Base-by-base conservation (phyloP, 805 yeast genomes). In the Lachancea mirantina region DNA sequence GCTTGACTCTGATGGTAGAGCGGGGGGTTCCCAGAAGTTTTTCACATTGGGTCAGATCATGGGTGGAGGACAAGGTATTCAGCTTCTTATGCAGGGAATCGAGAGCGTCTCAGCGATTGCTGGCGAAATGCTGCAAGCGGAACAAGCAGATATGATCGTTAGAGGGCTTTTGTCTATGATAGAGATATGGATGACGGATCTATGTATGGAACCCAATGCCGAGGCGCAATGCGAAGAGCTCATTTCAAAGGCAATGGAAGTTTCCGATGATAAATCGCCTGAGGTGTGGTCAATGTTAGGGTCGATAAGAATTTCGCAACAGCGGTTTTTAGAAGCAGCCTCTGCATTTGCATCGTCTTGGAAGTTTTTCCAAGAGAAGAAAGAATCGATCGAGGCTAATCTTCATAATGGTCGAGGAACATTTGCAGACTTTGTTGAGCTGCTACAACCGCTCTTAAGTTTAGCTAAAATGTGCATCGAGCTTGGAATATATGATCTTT, bases 121-220 rank as follows among this genome's bases (percentile, higher is more conserved):
- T 11, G 45, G 52, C 11, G 47, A 47, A 11, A 37, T 28, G 4
- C 46, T 62, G n/a, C 45, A 52, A 27, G 49, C 54, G 34, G 67
- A 67, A 38, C 59, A 72, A 25, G 55, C 70, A 13, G 72, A 71
- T 41, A 83, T 81, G 52, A 52, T 84, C 29, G 75, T 80, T 42
- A 82, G 78, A 50, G 95, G 89, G 0, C 63, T 84, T 17, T 77
- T 89, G 45, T 78, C 95, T 5, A 71, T 80, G 63, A 82, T 92
- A 49, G 98, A 89, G 59, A 81, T 84, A 36, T 88, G 95, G 95
- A 84, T 87, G 96, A 89, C 97, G 1, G 96, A 89, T 63, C 64
- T 88, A 42, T 88, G 97, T 64, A 85, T 88, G 95, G 94, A 84
- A 49, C 76, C 76, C 3, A 77, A 79, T 44, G 97, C 97, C 2